Percentiles rank a stretch among this genome's conserved stretches.
phyloP scores from a whole-genome alignment of 1,284 basidiomycete species.

The Ceratobasidium sp. region DNA sequence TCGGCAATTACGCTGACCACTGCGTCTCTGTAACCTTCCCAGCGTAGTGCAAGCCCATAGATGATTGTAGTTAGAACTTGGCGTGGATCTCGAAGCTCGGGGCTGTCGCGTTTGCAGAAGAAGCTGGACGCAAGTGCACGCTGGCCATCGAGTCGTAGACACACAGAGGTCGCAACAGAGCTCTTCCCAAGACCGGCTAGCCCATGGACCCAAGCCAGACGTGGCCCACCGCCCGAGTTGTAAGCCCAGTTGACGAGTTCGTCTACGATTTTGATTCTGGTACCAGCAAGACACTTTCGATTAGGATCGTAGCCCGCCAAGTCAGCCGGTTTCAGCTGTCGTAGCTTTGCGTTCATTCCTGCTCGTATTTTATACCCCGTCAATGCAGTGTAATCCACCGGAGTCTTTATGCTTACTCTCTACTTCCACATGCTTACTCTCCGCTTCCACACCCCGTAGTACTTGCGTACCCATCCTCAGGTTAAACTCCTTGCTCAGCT shows the following conservation, averaged over 20 bases:
- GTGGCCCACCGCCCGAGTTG: no score
- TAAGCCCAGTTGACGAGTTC: not conserved
- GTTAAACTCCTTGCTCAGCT: not conserved
- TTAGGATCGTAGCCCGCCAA: not conserved
- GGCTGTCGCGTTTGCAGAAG: conserved; percentile 54
- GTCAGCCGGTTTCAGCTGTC: not conserved
- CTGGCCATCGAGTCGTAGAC: conserved; percentile 35
- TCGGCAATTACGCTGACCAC: not conserved
- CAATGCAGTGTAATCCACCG: no score
- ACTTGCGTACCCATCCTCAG: not conserved
- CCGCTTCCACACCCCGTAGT: no score
- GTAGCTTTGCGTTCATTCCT: no score
- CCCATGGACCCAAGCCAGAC: conserved; percentile 50
- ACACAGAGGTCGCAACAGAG: conserved; percentile 51
- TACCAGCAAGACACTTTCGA: not conserved
- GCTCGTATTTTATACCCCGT: no score
- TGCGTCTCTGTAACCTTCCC: not conserved
- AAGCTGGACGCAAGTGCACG: conserved; percentile 52
- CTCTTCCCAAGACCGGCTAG: conserved; percentile 52
- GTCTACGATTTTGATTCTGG: not conserved
- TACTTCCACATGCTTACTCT: no score
- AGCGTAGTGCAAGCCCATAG: not conserved
- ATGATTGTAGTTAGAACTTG: conserved; percentile 27
- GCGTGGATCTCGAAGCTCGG: conserved; percentile 19
- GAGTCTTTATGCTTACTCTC: no score